These are phyloP conservation scores for Salicornia ramosissima DNA, from an alignment of 148 eudicot species.

Conservation along the genomic window DNA sequence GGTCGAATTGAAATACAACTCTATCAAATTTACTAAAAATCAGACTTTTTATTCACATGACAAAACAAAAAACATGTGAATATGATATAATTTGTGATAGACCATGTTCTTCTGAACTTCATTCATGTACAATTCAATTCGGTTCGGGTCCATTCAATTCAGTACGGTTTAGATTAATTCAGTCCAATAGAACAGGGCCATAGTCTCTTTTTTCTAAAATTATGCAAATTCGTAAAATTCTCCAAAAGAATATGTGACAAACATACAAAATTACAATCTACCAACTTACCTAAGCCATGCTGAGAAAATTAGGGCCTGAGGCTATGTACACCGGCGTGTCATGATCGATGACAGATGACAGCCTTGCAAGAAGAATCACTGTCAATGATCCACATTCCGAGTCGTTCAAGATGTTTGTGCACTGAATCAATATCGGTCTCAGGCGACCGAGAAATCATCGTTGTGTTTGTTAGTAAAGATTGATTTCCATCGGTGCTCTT, in stretches of 20 bases:
- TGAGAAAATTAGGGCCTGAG: not conserved
- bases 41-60: too few relatives aligned
- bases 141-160: too few relatives aligned
- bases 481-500: constrained; percentile 25
- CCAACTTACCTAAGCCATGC: constrained; percentile 12
- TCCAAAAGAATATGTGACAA: constrained; percentile 13
- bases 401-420: constrained; percentile 39
- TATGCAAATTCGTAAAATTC: too few relatives aligned
- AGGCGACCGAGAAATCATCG: constrained; percentile 57
- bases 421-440: constrained; percentile 36
- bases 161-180: too few relatives aligned
- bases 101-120: too few relatives aligned
- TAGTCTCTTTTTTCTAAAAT: too few relatives aligned
- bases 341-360: constrained; percentile 69
- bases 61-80: too few relatives aligned
- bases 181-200: too few relatives aligned
- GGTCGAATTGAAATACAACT: too few relatives aligned
- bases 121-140: too few relatives aligned
- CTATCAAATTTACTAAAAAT: too few relatives aligned
- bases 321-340: constrained; percentile 6
- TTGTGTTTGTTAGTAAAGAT: constrained; percentile 33
- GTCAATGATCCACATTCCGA: constrained; percentile 71
- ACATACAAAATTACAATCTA: constrained; percentile 12
- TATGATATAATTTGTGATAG: too few relatives aligned
- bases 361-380: constrained; percentile 62